Base-by-base conservation (phyloP, 306 rosid species). In the Gastrolobium villosum region DNA sequence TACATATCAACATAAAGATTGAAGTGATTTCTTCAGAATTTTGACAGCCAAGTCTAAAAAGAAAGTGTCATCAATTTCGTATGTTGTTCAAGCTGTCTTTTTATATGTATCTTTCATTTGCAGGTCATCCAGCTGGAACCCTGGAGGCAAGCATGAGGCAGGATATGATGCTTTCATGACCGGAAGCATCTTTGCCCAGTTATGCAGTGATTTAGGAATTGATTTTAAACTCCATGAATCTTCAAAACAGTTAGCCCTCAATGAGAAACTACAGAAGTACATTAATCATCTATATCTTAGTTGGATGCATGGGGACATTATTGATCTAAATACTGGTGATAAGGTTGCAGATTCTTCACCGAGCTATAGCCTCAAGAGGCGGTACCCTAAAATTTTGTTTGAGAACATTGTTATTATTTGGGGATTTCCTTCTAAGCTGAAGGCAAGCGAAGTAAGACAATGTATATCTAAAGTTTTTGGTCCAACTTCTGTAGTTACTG, bases 151-250 rank as follows among this genome's bases (percentile, higher is more conserved):
- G 81, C 99, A 95, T 62, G 99, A 93, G 79, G 99, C 99, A 14
- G 98, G 99, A 52, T 93, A 91, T 66, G 99, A 95, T 86, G 99
- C 99, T 79, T 95, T 90, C 84, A 91, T 93, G 99, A 95, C 98
- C 3, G 99, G 99, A 64, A 89, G 96, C 44, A 82, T 93, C 73
- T 95, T 93, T 87, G 90, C 91, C 65, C 96, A 95, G 83, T 83
- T 96, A 49, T 93, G 94, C 84, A 73, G 82, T 54, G 87, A 91
- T 84, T 75, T 89, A 60, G 99, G 98, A 32, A 82, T 93, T 36
- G 89, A 88, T 86, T 95, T 87, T 45, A 76, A 74, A 79, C 86
- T 55, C 26, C 60, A 64, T 57, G 83, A 49, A 15, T 69, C 91
- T 45, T 79, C 88, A 28, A 88, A 88, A 60, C 81, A 78, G 75